A percentile compares a stretch with the other conserved stretches of the same genome.
These are phyloP conservation scores for Podospora tetraspora DNA, from an alignment of 495 filamentous ascomycete species.

Conservation along the genomic window DNA sequence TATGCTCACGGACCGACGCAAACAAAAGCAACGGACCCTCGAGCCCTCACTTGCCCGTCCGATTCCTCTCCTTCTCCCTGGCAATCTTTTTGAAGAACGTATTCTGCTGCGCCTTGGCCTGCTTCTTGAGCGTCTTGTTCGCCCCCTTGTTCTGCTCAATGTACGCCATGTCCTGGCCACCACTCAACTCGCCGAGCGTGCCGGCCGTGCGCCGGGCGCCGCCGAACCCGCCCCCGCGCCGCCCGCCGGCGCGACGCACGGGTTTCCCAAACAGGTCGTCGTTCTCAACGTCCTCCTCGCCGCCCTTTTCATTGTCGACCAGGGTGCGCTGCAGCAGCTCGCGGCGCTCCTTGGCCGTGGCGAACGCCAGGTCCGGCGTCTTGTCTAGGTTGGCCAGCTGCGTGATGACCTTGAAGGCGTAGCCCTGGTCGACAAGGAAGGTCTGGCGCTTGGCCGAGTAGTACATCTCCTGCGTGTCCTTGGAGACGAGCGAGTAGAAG, in stretches of 20 bases:
- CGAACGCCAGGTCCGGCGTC: slow-evolving; percentile 73
- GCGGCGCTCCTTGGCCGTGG: slow-evolving; percentile 72
- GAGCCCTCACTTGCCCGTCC: slow-evolving; percentile 6
- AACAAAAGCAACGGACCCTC: not conserved
- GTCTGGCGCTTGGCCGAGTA: slow-evolving; percentile 97
- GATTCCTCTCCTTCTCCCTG: slow-evolving; percentile 53
- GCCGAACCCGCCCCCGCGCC: slow-evolving; percentile 44
- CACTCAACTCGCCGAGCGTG: slow-evolving; percentile 75
- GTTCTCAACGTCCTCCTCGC: slow-evolving; percentile 68
- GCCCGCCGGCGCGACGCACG: slow-evolving; percentile 27
- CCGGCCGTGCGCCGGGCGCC: slow-evolving; percentile 71
- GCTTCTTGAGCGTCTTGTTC: slow-evolving; percentile 61
- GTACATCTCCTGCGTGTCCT: slow-evolving; percentile 97
- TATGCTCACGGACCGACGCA: not conserved
- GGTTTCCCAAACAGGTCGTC: slow-evolving; percentile 76
- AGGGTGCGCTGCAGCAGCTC: slow-evolving; percentile 91
- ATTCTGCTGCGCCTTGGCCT: slow-evolving; percentile 52
- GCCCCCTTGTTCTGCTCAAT: slow-evolving; percentile 83
- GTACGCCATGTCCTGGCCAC: slow-evolving; percentile 95
- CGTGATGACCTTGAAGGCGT: slow-evolving; percentile 99
- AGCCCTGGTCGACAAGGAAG: slow-evolving; percentile 97
- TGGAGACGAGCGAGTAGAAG: slow-evolving; percentile 95
- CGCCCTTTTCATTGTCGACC: slow-evolving; percentile 76
- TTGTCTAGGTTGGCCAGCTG: slow-evolving; percentile 87
- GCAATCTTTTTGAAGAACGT: slow-evolving; percentile 74